Base-by-base conservation (phyloP, 305 asterid genomes). In the Rubia balearica region DNA sequence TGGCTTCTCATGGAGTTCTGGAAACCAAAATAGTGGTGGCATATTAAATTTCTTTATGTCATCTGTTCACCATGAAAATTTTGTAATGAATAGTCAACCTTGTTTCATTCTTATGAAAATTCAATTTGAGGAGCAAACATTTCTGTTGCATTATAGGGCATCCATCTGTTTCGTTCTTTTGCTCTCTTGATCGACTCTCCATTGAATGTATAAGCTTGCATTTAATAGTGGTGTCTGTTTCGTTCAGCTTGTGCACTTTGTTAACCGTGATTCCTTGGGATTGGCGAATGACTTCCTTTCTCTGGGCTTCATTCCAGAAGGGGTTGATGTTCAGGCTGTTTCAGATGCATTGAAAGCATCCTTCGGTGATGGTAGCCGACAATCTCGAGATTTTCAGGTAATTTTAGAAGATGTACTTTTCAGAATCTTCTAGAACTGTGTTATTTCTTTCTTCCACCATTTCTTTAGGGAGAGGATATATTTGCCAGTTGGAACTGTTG, bases 311-410 rank as follows among this genome's bases (percentile, higher is more conserved):
- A 56, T 94, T 74, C 97, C 97, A 59, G 98, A 94, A 82, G 97
- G 96, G 68, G 81, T 84, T 59, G 90, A 91, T 69, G 71, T 87
- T 65, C 89, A 85, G 51, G 80, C 88, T 48, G 96, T 91, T 72
- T 82, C 98, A 73, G 97, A 94, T 79, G 97, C 98, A 69, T 71
- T 94, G 82, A 80, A 64, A 62, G 80, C 88, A 76, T 89, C 98
- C 67, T 91, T 94, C 76, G 96, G 95, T 62, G 91, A 91, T 82
- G 95, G 91, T 70, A 85, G 88, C 13, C 79, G 85, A 79, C 84
- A 83, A 71, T 87, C 98, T 61, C 97, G 90, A 78, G 98, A 94
- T 88, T 94, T 94, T 71, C 96, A 89, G 98, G 98, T 93, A 65
- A 70, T 68, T 69, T 57, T 41, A 19, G 21, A 64, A 61, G 45